phyloP scores from a whole-genome alignment of 2,329 filamentous ascomycete genomes.

The Aspergillus jensenii region DNA sequence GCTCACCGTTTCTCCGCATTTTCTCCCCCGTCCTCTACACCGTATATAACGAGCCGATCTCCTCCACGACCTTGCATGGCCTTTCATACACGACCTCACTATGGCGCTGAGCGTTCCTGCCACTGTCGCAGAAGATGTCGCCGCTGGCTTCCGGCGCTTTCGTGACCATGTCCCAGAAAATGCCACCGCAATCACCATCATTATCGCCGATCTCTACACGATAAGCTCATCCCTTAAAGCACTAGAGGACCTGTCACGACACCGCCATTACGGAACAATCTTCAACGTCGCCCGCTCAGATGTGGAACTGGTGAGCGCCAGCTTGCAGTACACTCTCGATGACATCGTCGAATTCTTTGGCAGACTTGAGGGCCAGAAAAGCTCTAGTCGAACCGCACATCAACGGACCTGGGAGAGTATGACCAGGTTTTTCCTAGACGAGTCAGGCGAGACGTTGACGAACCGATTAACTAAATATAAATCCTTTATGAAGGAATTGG shows the following conservation, averaged over 20 bases:
- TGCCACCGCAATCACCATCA: slow-evolving; percentile 52
- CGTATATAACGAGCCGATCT: slow-evolving; percentile 1
- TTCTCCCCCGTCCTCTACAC: neutral
- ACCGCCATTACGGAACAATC: slow-evolving; percentile 39
- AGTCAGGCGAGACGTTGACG: slow-evolving; percentile 48
- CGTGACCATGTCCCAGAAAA: slow-evolving; percentile 51
- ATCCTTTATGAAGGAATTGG: slow-evolving; percentile 48
- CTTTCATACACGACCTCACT: slow-evolving; percentile 14
- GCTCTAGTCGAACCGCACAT: slow-evolving; percentile 38
- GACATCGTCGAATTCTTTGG: slow-evolving; percentile 51
- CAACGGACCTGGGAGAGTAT: slow-evolving; percentile 54
- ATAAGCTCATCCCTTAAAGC: slow-evolving; percentile 53
- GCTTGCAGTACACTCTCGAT: slow-evolving; percentile 52
- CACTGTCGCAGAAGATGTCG: slow-evolving; percentile 54
- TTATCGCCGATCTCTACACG: slow-evolving; percentile 56
- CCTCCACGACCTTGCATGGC: slow-evolving; percentile 12
- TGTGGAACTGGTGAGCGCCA: slow-evolving; percentile 49
- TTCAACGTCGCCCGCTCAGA: slow-evolving; percentile 47
- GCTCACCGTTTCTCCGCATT: neutral
- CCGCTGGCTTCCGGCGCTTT: slow-evolving; percentile 52
- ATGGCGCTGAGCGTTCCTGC: slow-evolving; percentile 47
- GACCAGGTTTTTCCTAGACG: slow-evolving; percentile 45
- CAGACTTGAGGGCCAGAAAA: slow-evolving; percentile 32
- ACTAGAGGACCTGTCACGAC: slow-evolving; percentile 46
- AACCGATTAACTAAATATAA: slow-evolving; percentile 53